Evolutionary conservation across 1,284 basidiomycete species (phyloP).

Genomic region (Tylopilus sp.): DNA sequence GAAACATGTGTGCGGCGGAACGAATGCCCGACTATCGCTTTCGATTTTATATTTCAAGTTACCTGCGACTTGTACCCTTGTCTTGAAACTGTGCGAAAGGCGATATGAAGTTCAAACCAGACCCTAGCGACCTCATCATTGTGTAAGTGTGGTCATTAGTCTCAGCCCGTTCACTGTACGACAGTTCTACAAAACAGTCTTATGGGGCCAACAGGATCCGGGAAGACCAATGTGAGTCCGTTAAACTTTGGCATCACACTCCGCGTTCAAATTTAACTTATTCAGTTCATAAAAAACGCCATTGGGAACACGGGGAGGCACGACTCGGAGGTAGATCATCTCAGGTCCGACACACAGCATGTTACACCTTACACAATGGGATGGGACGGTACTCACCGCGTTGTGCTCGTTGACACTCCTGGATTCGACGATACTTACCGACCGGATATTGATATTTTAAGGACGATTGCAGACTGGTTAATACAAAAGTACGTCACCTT

Average conservation of each 20-base stretch:
- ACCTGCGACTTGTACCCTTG: not conserved
- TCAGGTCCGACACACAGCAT: slow-evolving; percentile 24
- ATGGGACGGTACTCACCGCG: not conserved
- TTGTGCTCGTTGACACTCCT: slow-evolving; percentile 41
- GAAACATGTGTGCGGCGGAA: not conserved
- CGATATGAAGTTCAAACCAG: slow-evolving; percentile 16
- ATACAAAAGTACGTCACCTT: slow-evolving; percentile 24
- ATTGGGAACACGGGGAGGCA: slow-evolving; percentile 6
- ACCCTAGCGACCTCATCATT: slow-evolving; percentile 15
- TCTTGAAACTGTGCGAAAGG: not conserved
- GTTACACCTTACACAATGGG: slow-evolving; percentile 13
- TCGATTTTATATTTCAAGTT: not conserved
- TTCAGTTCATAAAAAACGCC: slow-evolving; percentile 31
- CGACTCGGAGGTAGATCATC: not conserved
- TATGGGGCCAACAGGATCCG: slow-evolving; percentile 28
- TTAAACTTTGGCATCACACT: not conserved
- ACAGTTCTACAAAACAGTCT: slow-evolving; percentile 12
- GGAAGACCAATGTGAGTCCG: slow-evolving; percentile 21
- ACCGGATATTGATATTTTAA: slow-evolving; percentile 37
- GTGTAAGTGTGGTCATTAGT: slow-evolving; percentile 11
- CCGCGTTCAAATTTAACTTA: not conserved
- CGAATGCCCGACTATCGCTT: too few species aligned
- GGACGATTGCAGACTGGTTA: slow-evolving; percentile 37
- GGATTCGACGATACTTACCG: slow-evolving; percentile 39
- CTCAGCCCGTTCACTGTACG: not conserved